Base-by-base conservation (phyloP, 1,139 yeast genomes). In the Kluyveromyces marxianus region DNA sequence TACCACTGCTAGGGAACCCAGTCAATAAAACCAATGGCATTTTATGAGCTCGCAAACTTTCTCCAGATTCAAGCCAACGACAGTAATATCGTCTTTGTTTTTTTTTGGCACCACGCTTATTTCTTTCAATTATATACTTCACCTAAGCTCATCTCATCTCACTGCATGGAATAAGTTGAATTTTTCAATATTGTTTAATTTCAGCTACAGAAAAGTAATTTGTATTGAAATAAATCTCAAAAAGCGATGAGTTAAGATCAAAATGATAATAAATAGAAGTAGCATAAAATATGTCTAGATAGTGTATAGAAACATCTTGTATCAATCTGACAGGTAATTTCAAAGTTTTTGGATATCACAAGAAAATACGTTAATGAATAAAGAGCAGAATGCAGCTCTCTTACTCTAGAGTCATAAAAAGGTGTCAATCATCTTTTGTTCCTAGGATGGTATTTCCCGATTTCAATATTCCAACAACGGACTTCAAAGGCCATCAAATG, bases 401-500 rank as follows among this genome's bases (percentile, higher is more conserved):
- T 30, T 30, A 10, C 32, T 30, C 2, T 7, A 7, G 10, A 30
- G 10, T 7, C 7, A 30, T 30, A 4, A 30, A 21, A 35, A 4
- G 43, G 10, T 34, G 26, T 4, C 43, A 40, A 8, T 40, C 43
- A 14, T 34, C 43, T 4, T 66, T 64, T 51, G 66, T 73, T 62
- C 72, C 74, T 2, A 53, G 74, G 44, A 51, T 56, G 42, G 67
- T 44, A 62, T 79, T 85, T 54, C 97, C 97, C 1, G 71, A 75
- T 31, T 85, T 83, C 60, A 78, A 79, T 47, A 75, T 89, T 14
- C 74, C 81, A 0, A 65, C 83, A 33, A 79, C 95, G 4, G 90
- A 86, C 63, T 88, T 89, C 67, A 88, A 88, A 56, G 97, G 97
- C 10, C 97, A 90, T 61, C 97, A 92, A 59, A 79, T 80, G 52